A percentile compares a stretch with the other conserved stretches of the same genome.
These are phyloP conservation scores for Trichoderma afroharzianum DNA, from an alignment of 2,329 filamentous ascomycete genomes.

Conservation along the genomic window DNA sequence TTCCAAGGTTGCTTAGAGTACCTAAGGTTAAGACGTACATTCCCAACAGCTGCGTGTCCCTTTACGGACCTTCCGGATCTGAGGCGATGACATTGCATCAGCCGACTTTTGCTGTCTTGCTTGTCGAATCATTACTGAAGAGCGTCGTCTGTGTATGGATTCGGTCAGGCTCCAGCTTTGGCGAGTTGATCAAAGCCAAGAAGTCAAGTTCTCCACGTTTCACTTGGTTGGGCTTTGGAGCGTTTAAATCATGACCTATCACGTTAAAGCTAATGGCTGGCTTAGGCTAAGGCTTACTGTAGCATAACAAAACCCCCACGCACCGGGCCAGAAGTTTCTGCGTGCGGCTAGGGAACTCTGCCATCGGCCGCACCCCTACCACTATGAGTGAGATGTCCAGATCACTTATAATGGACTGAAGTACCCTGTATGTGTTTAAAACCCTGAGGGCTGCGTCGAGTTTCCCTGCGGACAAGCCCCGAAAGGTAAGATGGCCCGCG, in stretches of 20 bases:
- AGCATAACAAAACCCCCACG: not conserved
- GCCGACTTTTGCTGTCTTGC: not conserved
- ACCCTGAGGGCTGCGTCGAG: not conserved
- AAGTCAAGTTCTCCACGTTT: not conserved
- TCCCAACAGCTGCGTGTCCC: constrained; percentile 17
- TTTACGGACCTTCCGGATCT: constrained; percentile 8
- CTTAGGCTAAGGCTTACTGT: not conserved
- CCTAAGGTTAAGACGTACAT: constrained; percentile 10
- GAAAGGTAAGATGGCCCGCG: not conserved
- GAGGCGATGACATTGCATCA: not conserved
- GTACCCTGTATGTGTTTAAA: too few relatives aligned
- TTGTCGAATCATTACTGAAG: not conserved
- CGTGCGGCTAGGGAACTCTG: not conserved
- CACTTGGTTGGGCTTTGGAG: not conserved
- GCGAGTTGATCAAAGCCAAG: not conserved
- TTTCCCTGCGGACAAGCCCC: not conserved
- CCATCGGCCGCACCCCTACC: too few relatives aligned
- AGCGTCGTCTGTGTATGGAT: not conserved
- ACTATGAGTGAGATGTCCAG: not conserved
- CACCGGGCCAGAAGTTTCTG: not conserved
- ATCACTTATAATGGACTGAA: too few relatives aligned
- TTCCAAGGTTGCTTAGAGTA: not conserved
- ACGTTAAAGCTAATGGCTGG: not conserved
- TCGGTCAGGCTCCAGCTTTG: not conserved
- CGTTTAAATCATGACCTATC: not conserved